Base-by-base conservation (phyloP, 1,139 yeast species). In the Sugiyamaella xylanicola region DNA sequence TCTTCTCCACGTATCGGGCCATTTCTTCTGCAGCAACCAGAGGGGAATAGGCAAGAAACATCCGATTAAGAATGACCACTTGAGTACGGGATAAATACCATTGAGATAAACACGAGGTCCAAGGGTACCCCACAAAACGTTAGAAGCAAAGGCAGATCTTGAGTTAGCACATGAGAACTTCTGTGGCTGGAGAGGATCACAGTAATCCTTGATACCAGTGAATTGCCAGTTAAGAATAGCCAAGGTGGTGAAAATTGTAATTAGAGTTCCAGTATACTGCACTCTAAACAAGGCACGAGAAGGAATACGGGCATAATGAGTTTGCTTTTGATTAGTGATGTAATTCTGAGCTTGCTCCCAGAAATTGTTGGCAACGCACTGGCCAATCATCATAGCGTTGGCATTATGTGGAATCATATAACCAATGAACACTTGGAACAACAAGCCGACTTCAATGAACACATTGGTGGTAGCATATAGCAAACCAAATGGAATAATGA, bases 401-500 rank as follows among this genome's bases (percentile, higher is more conserved):
- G 84, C 85, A 58, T 83, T 81, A 58, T 85, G 85, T 41, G 85
- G 86, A 51, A 82, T 61, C 13, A 84, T 83, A 61, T 82, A 82
- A 32, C 87, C 86, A 22, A 85, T 80, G 21, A 80, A 75, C 7
- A 86, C 75, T 61, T 75, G 80, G 47, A 82, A 63, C 1, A 84
- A 71, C 4, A 84, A 83, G 59, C 82, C 82, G 60, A 84, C 73
- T n/a, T 82, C 81, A 57, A 82, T 72, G 36, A 74, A 70, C 58
- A 74, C 72, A 45, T 84, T 84, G 4, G 87, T 82, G 20, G 77
- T 76, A 4, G 87, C 64, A 70, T 77, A 59, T 76, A 72, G 42
- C 74, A 74, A 39, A 74, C 72, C 56, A 77, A 71, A 51, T 81
- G 87, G 68, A 35, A 83, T 74, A 67, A 83, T 74, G 64, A 82